phyloP scores from a whole-genome alignment of 352 stramenopile genomes.

The Elongisporangium undulatum region DNA sequence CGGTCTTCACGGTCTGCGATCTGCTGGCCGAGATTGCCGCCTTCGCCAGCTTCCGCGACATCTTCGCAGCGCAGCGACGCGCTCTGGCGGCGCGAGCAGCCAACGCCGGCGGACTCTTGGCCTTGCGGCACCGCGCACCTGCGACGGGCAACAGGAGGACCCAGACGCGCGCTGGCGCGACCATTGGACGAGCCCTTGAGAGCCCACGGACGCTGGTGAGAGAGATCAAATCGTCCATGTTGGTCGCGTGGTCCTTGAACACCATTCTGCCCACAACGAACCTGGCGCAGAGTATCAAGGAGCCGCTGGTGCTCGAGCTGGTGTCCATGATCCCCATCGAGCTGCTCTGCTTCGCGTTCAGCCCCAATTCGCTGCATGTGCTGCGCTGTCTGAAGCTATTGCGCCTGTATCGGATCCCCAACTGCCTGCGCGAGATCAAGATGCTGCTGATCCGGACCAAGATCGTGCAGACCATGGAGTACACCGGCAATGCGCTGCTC shows the following conservation, averaged over 20 bases:
- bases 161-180: conserved; percentile 3
- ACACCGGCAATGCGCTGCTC: conserved; percentile 49
- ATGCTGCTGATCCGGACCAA: conserved; percentile 29
- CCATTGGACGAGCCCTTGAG: not conserved
- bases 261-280: conserved; percentile 36
- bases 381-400: conserved; percentile 50
- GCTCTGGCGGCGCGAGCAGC: conserved; percentile 33
- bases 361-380: conserved; percentile 51
- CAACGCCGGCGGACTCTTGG: conserved; percentile 13
- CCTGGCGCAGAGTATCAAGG: conserved; percentile 22
- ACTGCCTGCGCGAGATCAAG: conserved; percentile 44
- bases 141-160: conserved; percentile 1
- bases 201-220: conserved; percentile 11
- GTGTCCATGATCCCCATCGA: conserved; percentile 50
- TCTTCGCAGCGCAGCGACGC: conserved; percentile 34
- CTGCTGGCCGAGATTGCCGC: conserved; percentile 39
- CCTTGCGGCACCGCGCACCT: conserved; percentile 10
- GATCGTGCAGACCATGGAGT: conserved; percentile 48
- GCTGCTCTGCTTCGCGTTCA: conserved; percentile 28
- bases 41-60: conserved; percentile 42
- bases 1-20: conserved; percentile 43
- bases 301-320: conserved; percentile 37
- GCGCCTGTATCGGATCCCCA: conserved; percentile 41
- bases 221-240: conserved; percentile 26
- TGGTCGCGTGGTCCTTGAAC: conserved; percentile 59